Evolutionary conservation across 2,329 filamentous ascomycete genomes (phyloP), one percentile per base, ranked within the genome.

Genomic region (Curvularia sp.): DNA sequence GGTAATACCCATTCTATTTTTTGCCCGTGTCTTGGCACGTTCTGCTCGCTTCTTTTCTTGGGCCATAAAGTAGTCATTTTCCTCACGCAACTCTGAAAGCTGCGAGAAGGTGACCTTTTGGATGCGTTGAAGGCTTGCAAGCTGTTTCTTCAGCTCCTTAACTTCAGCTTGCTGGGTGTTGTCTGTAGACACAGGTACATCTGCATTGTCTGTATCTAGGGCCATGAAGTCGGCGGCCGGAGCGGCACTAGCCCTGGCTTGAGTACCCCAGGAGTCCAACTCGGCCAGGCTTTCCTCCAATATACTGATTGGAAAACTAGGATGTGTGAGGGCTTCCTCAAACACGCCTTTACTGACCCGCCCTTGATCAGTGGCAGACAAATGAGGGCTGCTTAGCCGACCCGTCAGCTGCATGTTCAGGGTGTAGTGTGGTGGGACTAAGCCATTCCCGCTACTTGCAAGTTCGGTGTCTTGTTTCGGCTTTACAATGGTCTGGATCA

Each of bases 401-500:
- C 65, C 68, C 7, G 75, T 80, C n/a, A 93, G 79, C 73, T 91
- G 88, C 12, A 87, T 80, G 15, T 83, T 88, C 60, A 92, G 82
- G 3, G 83, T 84, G 72, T 93, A 92, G 61, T 83, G 84, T 38
- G 85, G 81, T 60, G 81, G 81, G 8, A 82, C 74, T 19, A 72
- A 61, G 9, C 77, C 78, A 56, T 60, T 71, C 27, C 64, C 64
- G 55, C 68, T 68, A 10, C 61, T 67, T 12, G 66, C 65, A 51
- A 77, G 64, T 32, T 78, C 77, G n/a, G 85, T 83, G 49, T 84
- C 87, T 59, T 89, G 84, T 61, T 87, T 88, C n/a, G 94, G 94
- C 80, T 97, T 97, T 59, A 94, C 83, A 23, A 97, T 83, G 1
- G 83, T 84, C 50, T 82, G 79, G 21, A 85, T 77, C 15, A 84